Percentiles rank a stretch among this genome's conserved stretches.
phyloP scores from a whole-genome alignment of 768 basidiomycete genomes.

The Sarcodon sp. region DNA sequence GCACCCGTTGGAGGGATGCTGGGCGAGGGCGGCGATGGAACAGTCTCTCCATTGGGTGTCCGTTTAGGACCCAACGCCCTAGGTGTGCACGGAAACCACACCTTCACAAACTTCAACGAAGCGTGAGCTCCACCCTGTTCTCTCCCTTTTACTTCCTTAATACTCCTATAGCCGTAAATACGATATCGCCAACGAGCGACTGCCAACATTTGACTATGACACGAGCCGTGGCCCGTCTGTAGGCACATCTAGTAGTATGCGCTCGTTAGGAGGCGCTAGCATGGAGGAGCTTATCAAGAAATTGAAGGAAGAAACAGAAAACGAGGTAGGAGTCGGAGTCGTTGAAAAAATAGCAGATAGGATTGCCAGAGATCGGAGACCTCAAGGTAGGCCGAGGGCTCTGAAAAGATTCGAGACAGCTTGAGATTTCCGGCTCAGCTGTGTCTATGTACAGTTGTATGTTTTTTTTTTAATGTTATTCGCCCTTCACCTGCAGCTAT shows the following conservation, averaged over 20 bases:
- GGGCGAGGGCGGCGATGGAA: slow-evolving; percentile 4
- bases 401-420: slow-evolving; percentile 58
- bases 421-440: slow-evolving; percentile 7
- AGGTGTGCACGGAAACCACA: slow-evolving; percentile 44
- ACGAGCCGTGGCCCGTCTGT: slow-evolving; percentile 26
- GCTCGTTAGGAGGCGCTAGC: slow-evolving; percentile 21
- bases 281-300: slow-evolving; percentile 59
- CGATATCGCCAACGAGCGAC: slow-evolving; percentile 63
- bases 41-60: slow-evolving; percentile 2
- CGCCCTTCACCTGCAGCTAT: not conserved
- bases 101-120: slow-evolving; percentile 66
- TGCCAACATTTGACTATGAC: slow-evolving; percentile 40
- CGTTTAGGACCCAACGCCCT: slow-evolving; percentile 41
- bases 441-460: not conserved
- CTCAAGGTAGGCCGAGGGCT: slow-evolving; percentile 31
- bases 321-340: slow-evolving; percentile 28
- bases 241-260: slow-evolving; percentile 48
- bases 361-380: slow-evolving; percentile 38
- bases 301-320: slow-evolving; percentile 39
- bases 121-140: slow-evolving; percentile 38
- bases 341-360: slow-evolving; percentile 52
- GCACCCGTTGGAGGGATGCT: slow-evolving; percentile 20
- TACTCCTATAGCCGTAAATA: slow-evolving; percentile 43
- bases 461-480: not conserved
- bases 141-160: slow-evolving; percentile 1